Evolutionary conservation across 805 yeast species (phyloP).

Genomic region (Komagataella phaffii): DNA sequence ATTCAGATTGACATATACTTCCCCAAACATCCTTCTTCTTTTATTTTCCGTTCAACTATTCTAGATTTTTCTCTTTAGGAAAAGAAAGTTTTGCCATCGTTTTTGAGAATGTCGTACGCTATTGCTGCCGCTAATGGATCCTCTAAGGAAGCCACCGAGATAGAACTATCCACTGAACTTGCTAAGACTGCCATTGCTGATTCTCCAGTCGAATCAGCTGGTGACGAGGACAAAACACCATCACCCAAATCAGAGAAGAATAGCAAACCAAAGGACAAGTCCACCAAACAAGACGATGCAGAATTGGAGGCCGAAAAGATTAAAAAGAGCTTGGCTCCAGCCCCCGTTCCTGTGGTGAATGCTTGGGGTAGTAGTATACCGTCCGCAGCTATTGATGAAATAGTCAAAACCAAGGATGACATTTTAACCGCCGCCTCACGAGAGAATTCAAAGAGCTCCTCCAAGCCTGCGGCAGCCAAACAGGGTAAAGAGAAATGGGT

Average conservation of each 20-base stretch:
- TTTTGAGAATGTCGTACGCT: conserved; percentile 10
- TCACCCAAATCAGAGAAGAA: conserved; percentile 4
- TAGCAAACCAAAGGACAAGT: not conserved
- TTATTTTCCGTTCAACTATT: not conserved
- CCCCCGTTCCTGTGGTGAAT: conserved; percentile 47
- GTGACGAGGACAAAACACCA: conserved; percentile 4
- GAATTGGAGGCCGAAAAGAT: conserved; percentile 8
- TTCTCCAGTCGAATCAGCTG: conserved; percentile 16
- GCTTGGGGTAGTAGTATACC: conserved; percentile 39
- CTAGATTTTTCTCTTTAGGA: not conserved
- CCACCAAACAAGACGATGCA: not conserved
- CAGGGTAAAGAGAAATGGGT: conserved; percentile 57
- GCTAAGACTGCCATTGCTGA: conserved; percentile 6
- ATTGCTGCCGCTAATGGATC: conserved; percentile 11
- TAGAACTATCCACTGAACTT: conserved; percentile 2
- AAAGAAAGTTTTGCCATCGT: not conserved
- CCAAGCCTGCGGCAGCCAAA: conserved; percentile 9
- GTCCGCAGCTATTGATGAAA: conserved; percentile 9
- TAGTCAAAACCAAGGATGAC: conserved; percentile 23
- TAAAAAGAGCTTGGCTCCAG: conserved; percentile 36
- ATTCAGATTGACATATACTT: not conserved
- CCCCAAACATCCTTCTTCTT: not conserved
- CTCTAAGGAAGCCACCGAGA: conserved; percentile 6
- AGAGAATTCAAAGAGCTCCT: conserved; percentile 9
- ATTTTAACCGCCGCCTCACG: conserved; percentile 12